Evolutionary conservation across 805 yeast genomes (phyloP).

Genomic region (Saccharomyces kudriavzevii): DNA sequence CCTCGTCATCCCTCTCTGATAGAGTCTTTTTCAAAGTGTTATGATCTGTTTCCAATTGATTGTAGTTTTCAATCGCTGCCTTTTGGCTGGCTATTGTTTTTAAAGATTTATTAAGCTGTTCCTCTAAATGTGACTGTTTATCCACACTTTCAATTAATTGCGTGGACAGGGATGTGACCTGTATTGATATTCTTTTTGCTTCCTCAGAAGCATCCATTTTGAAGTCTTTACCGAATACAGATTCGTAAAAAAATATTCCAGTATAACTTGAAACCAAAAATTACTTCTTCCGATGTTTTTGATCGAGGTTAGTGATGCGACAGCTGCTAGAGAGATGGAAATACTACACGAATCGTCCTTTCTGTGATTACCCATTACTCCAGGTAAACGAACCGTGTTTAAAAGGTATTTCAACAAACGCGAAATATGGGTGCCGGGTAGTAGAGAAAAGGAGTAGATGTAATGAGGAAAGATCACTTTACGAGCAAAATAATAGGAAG

Average conservation of each 20-base stretch:
- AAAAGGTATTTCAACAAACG: background rate
- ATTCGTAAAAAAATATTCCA: background rate
- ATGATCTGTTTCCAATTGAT: conserved; percentile 28
- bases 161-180: conserved; percentile 51
- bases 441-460: background rate
- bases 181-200: conserved; percentile 40
- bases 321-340: background rate
- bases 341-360: background rate
- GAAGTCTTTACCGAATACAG: background rate
- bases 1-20: conserved; percentile 14
- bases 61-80: conserved; percentile 18
- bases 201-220: conserved; percentile 27
- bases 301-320: background rate
- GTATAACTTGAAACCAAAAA: background rate
- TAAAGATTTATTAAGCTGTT: conserved; percentile 37
- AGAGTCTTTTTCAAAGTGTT: conserved; percentile 28
- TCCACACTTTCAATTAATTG: conserved; percentile 53
- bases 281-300: background rate
- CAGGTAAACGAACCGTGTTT: background rate
- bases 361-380: background rate
- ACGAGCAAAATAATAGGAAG: background rate
- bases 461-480: background rate
- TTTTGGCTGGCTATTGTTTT: conserved; percentile 24
- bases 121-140: conserved; percentile 49
- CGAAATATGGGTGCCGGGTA: background rate